Conservation (phyloP, 2,329 filamentous ascomycete species). For the Diplodia sapinea region DNA sequence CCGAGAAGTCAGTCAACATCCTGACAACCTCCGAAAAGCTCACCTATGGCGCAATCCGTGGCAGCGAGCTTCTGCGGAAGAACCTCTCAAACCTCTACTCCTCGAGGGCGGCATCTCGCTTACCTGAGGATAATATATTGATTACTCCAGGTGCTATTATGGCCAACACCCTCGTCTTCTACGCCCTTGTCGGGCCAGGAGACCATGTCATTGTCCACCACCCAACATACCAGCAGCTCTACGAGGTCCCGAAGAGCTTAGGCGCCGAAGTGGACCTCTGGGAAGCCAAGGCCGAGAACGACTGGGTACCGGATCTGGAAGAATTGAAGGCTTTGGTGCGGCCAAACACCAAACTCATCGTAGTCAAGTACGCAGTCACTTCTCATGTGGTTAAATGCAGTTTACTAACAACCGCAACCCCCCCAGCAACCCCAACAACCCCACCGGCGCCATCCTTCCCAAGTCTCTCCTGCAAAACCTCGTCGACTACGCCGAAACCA, state of each 20-base stretch:
- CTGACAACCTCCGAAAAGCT: slow-evolving; percentile 63
- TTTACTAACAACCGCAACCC: slow-evolving; percentile 1
- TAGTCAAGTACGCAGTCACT: slow-evolving; percentile 57
- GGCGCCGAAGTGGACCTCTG: slow-evolving; percentile 80
- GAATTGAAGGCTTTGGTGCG: slow-evolving; percentile 70
- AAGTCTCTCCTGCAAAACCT: slow-evolving; percentile 65
- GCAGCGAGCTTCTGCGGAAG: slow-evolving; percentile 66
- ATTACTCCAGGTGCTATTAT: slow-evolving; percentile 81
- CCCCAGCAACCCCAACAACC: slow-evolving; percentile 79
- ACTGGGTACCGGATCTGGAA: slow-evolving; percentile 70
- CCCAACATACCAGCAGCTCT: slow-evolving; percentile 86
- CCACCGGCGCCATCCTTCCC: slow-evolving; percentile 70
- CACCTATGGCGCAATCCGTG: slow-evolving; percentile 75
- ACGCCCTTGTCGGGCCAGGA: slow-evolving; percentile 71
- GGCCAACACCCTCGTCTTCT: slow-evolving; percentile 83
- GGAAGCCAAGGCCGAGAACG: slow-evolving; percentile 68
- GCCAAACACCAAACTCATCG: slow-evolving; percentile 72
- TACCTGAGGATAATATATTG: slow-evolving; percentile 65
- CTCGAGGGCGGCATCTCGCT: slow-evolving; percentile 56
- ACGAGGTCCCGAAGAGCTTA: slow-evolving; percentile 73
- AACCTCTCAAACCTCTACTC: slow-evolving; percentile 71
- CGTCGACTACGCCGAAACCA: slow-evolving; percentile 66
- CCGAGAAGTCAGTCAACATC: slow-evolving; percentile 40
- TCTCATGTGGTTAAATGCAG: background rate
- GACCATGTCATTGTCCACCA: slow-evolving; percentile 88